Base-by-base conservation (phyloP, 202 grass and related monocot genomes). In the Setaria italica region DNA sequence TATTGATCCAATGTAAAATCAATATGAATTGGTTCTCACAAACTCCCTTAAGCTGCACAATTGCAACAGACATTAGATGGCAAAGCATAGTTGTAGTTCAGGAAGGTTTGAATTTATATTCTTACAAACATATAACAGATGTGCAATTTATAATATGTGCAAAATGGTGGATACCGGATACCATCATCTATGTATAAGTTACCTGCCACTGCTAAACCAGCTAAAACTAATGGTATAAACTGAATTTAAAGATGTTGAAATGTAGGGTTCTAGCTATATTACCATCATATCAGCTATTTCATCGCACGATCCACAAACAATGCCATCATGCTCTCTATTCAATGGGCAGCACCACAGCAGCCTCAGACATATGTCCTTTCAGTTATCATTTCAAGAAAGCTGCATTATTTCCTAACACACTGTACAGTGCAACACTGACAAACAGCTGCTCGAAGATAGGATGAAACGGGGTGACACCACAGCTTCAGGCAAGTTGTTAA, bases 261-360 rank as follows among this genome's bases (percentile, higher is more conserved):
- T 67, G 70, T 46, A 78, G 63, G 17, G 43, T 51, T 63, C 42
- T 74, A 69, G 78, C 34, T 69, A 69, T 60, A 20, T 81, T 79
- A 88, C 78, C 82, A 86, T 51, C 17, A 45, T 54, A 14, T 74
- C 57, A 47, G 2, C 74, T 67, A 16, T 45, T 77, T 59, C 60
- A 71, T 62, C 4, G 41, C 17, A 54, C 2, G 6, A 10, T 47
- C 42, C 34, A 49, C 33, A 71, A 67, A 56, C 58, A 12, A 16
- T 25, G 29, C 5, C 42, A 72, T 82, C 47, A 74, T 20, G 62
- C 60, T n/a, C 30, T 17, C 46, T 19, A 58, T 74, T 46, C 66
- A 62, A 29, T 45, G 35, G 42, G 17, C 9, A 46, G 76, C 57
- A 51, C 9, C 53, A 1, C 32, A 74, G 60, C 9, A 58, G 53